Base-by-base conservation (phyloP, 257 asterid genomes). In the Ocimum tenuiflorum region DNA sequence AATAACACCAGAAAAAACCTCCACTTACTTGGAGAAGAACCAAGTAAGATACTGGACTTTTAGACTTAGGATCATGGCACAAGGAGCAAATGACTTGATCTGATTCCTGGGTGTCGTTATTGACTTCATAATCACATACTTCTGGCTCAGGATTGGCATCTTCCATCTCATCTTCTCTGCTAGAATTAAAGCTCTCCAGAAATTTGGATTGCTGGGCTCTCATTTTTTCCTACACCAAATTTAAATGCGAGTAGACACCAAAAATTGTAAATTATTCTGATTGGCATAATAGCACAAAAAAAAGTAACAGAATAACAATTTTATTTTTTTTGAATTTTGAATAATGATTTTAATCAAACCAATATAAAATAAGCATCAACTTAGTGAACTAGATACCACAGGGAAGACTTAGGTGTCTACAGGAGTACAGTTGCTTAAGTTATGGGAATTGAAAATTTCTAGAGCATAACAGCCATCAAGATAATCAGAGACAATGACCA, bases 1-100 rank as follows among this genome's bases (percentile, higher is more conserved):
- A 66, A 48, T 41, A 63, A 11, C 19, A 61, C 59, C 24, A 65
- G 29, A 33, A 51, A 67, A 63, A 62, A 57, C 65, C 4, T 61
- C 61, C 55, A 64, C 74, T 65, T 75, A 88, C 99, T 96, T 94
- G 97, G 60, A 94, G 97, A 77, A 88, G 95, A 80, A 86, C 84
- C 74, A 94, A 83, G 81, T 80, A 94, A 23, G 96, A 90, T 68
- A 94, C 76, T n/a, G 96, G 95, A 76, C 74, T 77, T 70, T 36
- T 83, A 38, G 99, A 88, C 60, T 77, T 79, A 27, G 81, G 82
- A 75, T 88, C 94, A 77, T 81, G 97, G 79, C 99, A 94, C 48
- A 90, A 95, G 74, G 97, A 90, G 78, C 99, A 94, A 70, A 77
- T 55, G 67, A 82, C 94, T 81, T 78, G 85, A 60, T 80, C 74